Conservation (phyloP, 2,329 filamentous ascomycete genomes). For the Sarocladium oryzae region DNA sequence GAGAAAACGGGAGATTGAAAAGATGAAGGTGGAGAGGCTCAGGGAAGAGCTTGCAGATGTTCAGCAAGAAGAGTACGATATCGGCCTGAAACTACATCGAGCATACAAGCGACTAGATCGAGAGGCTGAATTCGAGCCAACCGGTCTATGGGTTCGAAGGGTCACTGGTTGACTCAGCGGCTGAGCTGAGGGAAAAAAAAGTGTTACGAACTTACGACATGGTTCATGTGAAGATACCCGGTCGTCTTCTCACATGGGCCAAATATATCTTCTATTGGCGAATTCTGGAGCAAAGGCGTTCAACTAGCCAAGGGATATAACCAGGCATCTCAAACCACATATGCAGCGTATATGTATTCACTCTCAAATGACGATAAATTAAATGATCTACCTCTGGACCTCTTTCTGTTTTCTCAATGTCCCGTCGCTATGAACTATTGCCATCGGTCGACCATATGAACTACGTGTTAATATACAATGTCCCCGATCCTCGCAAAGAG, state of each 20-base stretch:
- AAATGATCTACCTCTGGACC: no score
- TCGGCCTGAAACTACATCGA: conserved; percentile 67
- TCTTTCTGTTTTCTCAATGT: not conserved
- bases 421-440: no score
- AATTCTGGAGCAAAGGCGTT: no score
- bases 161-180: conserved; percentile 50
- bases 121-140: conserved; percentile 57
- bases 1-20: conserved; percentile 48
- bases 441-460: no score
- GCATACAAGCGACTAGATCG: conserved; percentile 71
- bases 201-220: not conserved
- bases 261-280: not conserved
- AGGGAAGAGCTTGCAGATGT: conserved; percentile 65
- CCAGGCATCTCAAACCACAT: no score
- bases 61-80: conserved; percentile 68
- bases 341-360: no score
- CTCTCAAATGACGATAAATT: no score
- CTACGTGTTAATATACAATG: no score
- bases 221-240: not conserved
- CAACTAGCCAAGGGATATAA: no score
- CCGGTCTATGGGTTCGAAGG: conserved; percentile 70
- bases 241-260: not conserved
- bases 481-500: not conserved
- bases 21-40: conserved; percentile 60
- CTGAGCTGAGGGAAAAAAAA: no score